Conservation (phyloP, 176 grass and related monocot species). For the Tillandsia fasciculata region DNA sequence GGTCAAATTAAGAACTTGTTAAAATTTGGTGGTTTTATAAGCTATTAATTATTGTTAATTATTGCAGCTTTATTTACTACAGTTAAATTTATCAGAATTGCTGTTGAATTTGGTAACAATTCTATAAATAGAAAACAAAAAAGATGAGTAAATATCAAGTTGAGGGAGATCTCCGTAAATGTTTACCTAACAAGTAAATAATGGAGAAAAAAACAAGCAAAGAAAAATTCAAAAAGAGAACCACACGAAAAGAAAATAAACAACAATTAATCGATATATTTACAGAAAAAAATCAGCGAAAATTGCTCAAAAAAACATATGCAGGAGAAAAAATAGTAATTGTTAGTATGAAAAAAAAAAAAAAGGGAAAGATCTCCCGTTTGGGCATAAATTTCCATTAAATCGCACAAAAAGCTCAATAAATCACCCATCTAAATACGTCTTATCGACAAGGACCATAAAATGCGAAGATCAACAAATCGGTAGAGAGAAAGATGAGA, state of each 20-base stretch:
- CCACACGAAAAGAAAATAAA: constrained; percentile 1
- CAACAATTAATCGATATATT: background rate
- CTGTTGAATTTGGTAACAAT: background rate
- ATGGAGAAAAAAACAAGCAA: constrained; percentile 1
- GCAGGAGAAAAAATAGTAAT: background rate
- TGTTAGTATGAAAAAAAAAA: background rate
- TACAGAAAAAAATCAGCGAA: constrained; percentile 7
- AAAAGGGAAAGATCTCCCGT: background rate
- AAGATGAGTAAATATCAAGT: constrained; percentile 13
- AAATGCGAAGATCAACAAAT: background rate
- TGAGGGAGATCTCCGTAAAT: no score
- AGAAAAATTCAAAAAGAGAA: constrained; percentile 8
- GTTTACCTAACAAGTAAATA: constrained; percentile 3
- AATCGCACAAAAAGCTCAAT: background rate
- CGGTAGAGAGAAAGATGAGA: background rate
- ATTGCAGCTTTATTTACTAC: no score
- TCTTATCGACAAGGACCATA: background rate
- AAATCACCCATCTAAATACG: background rate
- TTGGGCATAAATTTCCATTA: background rate
- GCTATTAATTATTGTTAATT: no score
- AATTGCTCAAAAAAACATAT: background rate
- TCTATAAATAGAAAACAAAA: constrained; percentile 12
- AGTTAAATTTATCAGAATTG: no score
- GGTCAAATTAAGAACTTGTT: no score
- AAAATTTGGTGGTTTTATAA: no score